Conservation (phyloP, 257 asterid species). For the Scutellaria galericulata region DNA sequence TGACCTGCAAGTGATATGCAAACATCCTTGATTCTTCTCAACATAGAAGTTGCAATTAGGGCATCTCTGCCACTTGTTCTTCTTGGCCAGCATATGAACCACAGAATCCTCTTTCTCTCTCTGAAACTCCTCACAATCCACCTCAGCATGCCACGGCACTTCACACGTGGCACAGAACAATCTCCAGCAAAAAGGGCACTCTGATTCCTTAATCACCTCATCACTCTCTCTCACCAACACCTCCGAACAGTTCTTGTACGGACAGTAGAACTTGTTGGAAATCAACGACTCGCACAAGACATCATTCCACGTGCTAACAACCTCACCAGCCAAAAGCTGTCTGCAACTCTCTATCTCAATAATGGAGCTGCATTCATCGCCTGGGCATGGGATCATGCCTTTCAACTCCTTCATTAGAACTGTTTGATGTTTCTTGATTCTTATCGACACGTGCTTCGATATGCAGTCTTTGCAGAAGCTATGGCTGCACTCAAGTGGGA, state of each 20-base stretch:
- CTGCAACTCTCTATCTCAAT: conserved; percentile 42
- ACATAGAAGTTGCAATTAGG: conserved; percentile 44
- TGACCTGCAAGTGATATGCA: conserved; percentile 58
- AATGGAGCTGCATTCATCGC: conserved; percentile 39
- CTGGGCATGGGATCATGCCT: too few species aligned
- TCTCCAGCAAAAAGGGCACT: conserved; percentile 53
- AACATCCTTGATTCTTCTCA: conserved; percentile 49
- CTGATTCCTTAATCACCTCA: conserved; percentile 42
- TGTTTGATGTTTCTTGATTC: conserved; percentile 20
- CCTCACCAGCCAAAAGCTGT: conserved; percentile 31
- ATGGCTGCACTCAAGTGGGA: conserved; percentile 48
- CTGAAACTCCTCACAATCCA: conserved; percentile 47
- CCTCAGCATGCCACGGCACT: conserved; percentile 59
- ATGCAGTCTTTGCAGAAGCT: too few species aligned
- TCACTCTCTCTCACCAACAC: conserved; percentile 47
- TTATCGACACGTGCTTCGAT: conserved; percentile 36
- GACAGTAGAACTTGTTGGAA: conserved; percentile 54
- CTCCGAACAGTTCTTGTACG: conserved; percentile 57
- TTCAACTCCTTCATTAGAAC: background rate
- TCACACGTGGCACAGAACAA: conserved; percentile 53
- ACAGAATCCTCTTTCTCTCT: conserved; percentile 28
- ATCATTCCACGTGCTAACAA: too few species aligned
- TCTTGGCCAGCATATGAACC: conserved; percentile 52
- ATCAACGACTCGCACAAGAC: conserved; percentile 48
- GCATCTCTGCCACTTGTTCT: conserved; percentile 54